These are phyloP conservation scores for Pichia rugopelliculosa DNA, from an alignment of 805 yeast genomes.

Conservation along the genomic window DNA sequence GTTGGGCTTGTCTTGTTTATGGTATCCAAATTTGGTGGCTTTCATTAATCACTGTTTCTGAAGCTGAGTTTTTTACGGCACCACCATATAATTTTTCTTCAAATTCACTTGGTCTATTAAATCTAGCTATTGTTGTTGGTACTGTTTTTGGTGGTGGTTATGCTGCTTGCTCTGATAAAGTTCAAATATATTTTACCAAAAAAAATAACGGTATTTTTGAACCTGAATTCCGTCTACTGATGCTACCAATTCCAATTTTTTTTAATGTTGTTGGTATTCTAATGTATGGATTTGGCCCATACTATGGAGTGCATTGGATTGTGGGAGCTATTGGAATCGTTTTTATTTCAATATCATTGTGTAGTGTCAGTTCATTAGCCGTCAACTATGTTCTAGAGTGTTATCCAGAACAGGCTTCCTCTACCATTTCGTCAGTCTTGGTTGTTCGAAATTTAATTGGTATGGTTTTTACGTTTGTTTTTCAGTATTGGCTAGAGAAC, in stretches of 20 bases:
- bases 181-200: neutral
- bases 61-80: neutral
- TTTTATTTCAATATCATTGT: neutral
- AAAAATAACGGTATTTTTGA: conserved; percentile 6
- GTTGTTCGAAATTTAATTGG: conserved; percentile 3
- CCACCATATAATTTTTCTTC: conserved; percentile 1
- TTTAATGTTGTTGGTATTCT: neutral
- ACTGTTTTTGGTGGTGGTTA: neutral
- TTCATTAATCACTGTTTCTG: conserved; percentile 1
- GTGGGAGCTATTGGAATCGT: conserved; percentile 4
- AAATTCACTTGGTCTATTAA: conserved; percentile 1
- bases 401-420: neutral
- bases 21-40: conserved; percentile 5
- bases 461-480: conserved; percentile 2
- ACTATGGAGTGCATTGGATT: conserved; percentile 1
- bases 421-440: neutral
- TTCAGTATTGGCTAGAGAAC: conserved; percentile 4
- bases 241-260: neutral
- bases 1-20: neutral
- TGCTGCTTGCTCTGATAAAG: neutral
- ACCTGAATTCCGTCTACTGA: conserved; percentile 1
- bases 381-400: conserved; percentile 2
- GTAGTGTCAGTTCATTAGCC: neutral
- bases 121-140: conserved; percentile 3
- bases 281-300: conserved; percentile 3